A percentile compares a stretch with the other conserved stretches of the same genome.
These are phyloP conservation scores for Epipyxis sp. DNA, from an alignment of 108 stramenopile species.

Conservation along the genomic window DNA sequence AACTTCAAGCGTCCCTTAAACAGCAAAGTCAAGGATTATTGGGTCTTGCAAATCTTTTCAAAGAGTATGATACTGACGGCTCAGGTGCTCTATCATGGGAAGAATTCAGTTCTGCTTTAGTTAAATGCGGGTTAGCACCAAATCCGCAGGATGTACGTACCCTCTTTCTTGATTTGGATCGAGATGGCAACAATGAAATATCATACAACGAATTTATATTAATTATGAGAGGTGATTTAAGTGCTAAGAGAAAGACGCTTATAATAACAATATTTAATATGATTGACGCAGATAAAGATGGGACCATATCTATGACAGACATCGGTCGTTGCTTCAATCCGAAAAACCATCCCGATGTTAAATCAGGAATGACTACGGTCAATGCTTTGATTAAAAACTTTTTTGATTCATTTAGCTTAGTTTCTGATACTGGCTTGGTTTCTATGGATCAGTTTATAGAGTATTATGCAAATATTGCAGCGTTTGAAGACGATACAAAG, in stretches of 20 bases:
- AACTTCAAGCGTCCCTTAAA: constrained; percentile 10
- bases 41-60: not conserved
- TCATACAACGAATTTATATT: constrained; percentile 27
- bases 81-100: constrained; percentile 20
- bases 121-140: constrained; percentile 33
- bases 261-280: constrained; percentile 16
- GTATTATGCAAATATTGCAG: constrained; percentile 26
- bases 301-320: constrained; percentile 26
- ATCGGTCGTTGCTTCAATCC: constrained; percentile 33
- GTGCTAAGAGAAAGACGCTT: not conserved
- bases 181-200: constrained; percentile 30
- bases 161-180: constrained; percentile 22
- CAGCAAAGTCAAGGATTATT: constrained; percentile 15
- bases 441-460: constrained; percentile 9
- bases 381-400: constrained; percentile 13
- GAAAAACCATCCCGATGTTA: constrained; percentile 39
- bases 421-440: constrained; percentile 1
- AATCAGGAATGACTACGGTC: not conserved
- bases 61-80: not conserved
- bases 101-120: constrained; percentile 20
- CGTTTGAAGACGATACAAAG: constrained; percentile 26
- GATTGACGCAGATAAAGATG: constrained; percentile 14
- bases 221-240: constrained; percentile 15
- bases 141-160: constrained; percentile 22
- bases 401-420: not conserved